phyloP scores from a whole-genome alignment of 441 rosid genomes.

The Bruguiera hainesii region DNA sequence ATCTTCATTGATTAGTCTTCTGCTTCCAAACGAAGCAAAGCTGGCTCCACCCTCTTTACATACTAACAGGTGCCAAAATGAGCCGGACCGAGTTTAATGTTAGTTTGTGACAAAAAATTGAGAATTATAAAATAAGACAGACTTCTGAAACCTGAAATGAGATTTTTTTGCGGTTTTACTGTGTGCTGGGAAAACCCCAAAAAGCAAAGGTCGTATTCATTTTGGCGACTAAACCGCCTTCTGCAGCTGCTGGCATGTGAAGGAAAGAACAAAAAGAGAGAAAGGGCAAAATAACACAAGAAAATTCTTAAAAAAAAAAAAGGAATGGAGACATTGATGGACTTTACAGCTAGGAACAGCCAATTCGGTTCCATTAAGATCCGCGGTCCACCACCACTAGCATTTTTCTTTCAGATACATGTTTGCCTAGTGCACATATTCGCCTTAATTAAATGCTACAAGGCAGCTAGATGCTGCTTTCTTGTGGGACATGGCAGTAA shows the following conservation, averaged over 20 bases:
- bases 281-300: neutral
- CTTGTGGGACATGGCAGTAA: neutral
- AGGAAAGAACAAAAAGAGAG: slow-evolving; percentile 16
- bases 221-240: neutral
- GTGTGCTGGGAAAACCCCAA: too few relatives aligned
- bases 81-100: too few relatives aligned
- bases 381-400: slow-evolving; percentile 25
- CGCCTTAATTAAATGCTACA: neutral
- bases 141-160: too few relatives aligned
- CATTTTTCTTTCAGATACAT: neutral
- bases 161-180: too few relatives aligned
- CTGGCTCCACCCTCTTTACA: too few relatives aligned
- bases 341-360: slow-evolving; percentile 39
- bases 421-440: neutral
- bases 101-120: too few relatives aligned
- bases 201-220: neutral
- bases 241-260: slow-evolving; percentile 15
- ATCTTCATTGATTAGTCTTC: too few relatives aligned
- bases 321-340: slow-evolving; percentile 2
- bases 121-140: too few relatives aligned
- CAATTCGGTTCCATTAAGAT: slow-evolving; percentile 18
- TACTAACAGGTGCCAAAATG: too few relatives aligned
- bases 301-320: neutral
- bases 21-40: too few relatives aligned
- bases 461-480: slow-evolving; percentile 2